Evolutionary conservation across 2,329 filamentous ascomycete genomes (phyloP).

Genomic region (Arthrobotrys sphaeroides): DNA sequence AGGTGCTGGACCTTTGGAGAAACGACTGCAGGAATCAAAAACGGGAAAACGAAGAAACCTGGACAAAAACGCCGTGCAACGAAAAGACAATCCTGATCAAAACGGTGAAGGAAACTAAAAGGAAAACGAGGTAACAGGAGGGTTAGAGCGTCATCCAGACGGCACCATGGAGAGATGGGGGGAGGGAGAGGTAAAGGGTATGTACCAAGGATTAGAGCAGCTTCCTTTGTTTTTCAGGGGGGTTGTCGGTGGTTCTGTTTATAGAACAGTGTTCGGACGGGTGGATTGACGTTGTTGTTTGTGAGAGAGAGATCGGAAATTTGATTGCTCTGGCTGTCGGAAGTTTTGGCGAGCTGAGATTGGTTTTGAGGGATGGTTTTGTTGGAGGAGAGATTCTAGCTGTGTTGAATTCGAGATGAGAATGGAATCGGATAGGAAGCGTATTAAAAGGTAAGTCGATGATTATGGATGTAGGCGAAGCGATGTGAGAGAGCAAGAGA

Average conservation of each 20-base stretch:
- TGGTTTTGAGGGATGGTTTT: slow-evolving; percentile 1
- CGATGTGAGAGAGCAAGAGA: background rate
- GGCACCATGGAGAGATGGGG: background rate
- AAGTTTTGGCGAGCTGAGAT: slow-evolving; percentile 9
- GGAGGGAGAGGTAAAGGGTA: background rate
- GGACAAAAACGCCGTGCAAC: slow-evolving; percentile 37
- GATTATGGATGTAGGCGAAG: background rate
- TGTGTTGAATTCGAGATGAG: background rate
- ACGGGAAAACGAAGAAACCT: background rate
- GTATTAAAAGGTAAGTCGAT: background rate
- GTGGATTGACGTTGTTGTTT: slow-evolving; percentile 5
- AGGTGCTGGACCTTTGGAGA: background rate
- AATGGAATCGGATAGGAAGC: background rate
- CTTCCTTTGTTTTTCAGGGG: slow-evolving; percentile 5
- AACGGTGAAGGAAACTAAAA: slow-evolving; percentile 33
- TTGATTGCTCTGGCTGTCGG: background rate
- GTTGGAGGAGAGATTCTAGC: slow-evolving; percentile 6
- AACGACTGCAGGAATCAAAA: background rate
- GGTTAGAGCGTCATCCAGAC: slow-evolving; percentile 52
- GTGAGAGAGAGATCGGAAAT: background rate
- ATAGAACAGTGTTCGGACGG: background rate
- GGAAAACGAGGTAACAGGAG: slow-evolving; percentile 20
- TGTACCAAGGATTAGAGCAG: slow-evolving; percentile 41
- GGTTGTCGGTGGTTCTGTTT: slow-evolving; percentile 5
- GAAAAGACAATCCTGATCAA: slow-evolving; percentile 29